Evolutionary conservation across 2,329 filamentous ascomycete genomes (phyloP), one percentile per base, ranked within the genome.

Genomic region (Ascochyta clinopodiicola): DNA sequence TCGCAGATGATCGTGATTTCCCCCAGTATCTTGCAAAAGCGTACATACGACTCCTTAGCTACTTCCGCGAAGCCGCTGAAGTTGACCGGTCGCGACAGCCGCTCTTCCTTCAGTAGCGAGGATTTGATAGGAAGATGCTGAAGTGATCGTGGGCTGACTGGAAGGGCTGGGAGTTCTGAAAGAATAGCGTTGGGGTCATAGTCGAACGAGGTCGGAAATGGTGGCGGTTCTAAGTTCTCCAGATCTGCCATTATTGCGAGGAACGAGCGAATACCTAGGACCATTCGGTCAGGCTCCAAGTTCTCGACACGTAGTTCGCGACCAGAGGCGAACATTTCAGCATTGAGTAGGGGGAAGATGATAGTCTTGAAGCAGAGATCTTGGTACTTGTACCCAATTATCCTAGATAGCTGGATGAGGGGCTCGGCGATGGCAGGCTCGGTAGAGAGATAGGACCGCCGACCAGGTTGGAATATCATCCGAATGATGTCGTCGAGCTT

Each of bases 1-100:
- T 99, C 95, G 75, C 95, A 99, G 31, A 98, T 88, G 39, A 98
- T 90, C 2, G 93, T 96, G 51, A 99, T 96, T 72, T 96, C 96
- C 24, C 94, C 95, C 7, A 99, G 80, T 22, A 99, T 94, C 72
- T 96, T 92, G 71, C 94, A 98, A 66, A 99, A 99, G 47, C 89
- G 89, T 49, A 88, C 82, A 74, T 98, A 97, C 70, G 92, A 95
- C 38, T 95, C 91, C 67, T 88, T 89, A 0, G 91, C 88, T 21
- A 87, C 86, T 34, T 96, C 92, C 45, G 85, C 88, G 47, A 98
- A 82, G 19, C 80, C 81, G 7, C 80, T 76, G 6, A 81, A 83
- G 64, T 86, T 85, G 22, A 88, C 84, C 19, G 86, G 85, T 47
- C 78, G 78, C 44, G 90, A 92, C 12, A 92, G 78, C 12, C 85